Conservation (phyloP, 805 yeast species). For the Yarrowia sp. region DNA sequence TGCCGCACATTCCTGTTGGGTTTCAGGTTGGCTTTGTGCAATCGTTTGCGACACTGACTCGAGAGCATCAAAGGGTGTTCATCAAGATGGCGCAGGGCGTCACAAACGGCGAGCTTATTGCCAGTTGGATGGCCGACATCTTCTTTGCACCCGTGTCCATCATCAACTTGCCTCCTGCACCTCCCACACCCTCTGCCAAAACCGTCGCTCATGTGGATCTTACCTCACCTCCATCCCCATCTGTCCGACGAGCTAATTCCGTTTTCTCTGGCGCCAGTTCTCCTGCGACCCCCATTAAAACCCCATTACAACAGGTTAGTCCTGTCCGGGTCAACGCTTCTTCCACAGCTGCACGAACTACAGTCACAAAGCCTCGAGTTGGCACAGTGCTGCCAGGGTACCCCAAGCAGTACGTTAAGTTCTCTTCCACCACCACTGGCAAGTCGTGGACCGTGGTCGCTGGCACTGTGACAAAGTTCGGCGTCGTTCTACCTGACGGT, state of each 20-base stretch:
- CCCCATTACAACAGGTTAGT: background rate
- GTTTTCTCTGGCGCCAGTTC: background rate
- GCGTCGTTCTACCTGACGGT: background rate
- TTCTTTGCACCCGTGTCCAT: background rate
- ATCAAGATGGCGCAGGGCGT: background rate
- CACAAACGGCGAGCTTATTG: background rate
- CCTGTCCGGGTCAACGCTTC: background rate
- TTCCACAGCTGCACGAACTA: background rate
- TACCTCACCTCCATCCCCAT: background rate
- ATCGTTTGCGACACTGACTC: background rate
- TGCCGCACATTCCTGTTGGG: background rate
- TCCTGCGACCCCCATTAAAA: background rate
- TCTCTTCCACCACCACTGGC: background rate
- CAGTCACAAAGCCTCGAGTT: background rate
- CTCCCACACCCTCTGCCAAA: background rate
- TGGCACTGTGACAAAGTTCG: background rate
- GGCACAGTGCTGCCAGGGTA: background rate
- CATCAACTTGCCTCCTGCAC: background rate
- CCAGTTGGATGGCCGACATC: conserved; percentile 1
- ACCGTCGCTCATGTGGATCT: background rate
- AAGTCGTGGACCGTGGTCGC: background rate
- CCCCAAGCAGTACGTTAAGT: background rate
- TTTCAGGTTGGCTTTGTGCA: background rate
- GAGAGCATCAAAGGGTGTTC: background rate
- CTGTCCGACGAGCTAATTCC: background rate